These are phyloP conservation scores for Penicillium subrubescens DNA, from an alignment of 495 filamentous ascomycete species.

Conservation along the genomic window DNA sequence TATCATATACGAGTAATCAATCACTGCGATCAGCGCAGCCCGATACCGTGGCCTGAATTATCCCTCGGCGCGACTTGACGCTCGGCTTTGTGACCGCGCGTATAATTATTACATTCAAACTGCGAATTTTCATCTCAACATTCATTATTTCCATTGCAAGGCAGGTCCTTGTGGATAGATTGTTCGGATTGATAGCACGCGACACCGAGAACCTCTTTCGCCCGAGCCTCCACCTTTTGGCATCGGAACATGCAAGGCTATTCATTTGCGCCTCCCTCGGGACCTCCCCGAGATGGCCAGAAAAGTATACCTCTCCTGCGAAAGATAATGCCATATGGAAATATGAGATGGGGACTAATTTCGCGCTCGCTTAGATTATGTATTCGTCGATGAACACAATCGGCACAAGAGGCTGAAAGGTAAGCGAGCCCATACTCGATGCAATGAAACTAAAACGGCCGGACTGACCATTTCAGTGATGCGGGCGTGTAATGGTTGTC, in stretches of 20 bases:
- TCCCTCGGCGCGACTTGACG: neutral
- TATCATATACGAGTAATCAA: neutral
- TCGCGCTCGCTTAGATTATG: conserved; percentile 72
- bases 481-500: conserved; percentile 96
- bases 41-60: neutral
- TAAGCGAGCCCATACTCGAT: conserved; percentile 39
- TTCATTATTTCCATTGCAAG: conserved; percentile 7
- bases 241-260: conserved; percentile 43
- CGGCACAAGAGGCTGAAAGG: conserved; percentile 96
- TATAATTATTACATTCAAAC: neutral
- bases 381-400: conserved; percentile 99
- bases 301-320: conserved; percentile 36
- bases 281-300: conserved; percentile 47
- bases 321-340: neutral
- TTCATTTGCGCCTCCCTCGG: conserved; percentile 50
- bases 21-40: neutral
- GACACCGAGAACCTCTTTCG: neutral
- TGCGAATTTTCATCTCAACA: neutral
- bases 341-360: conserved; percentile 5
- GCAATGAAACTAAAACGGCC: conserved; percentile 5
- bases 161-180: conserved; percentile 23
- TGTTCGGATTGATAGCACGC: neutral
- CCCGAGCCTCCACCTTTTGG: neutral
- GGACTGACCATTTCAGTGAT: conserved; percentile 64
- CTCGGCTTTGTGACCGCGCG: neutral